Evolutionary conservation across 768 basidiomycete species (phyloP).

Genomic region (Dacryopinax primogenitus): DNA sequence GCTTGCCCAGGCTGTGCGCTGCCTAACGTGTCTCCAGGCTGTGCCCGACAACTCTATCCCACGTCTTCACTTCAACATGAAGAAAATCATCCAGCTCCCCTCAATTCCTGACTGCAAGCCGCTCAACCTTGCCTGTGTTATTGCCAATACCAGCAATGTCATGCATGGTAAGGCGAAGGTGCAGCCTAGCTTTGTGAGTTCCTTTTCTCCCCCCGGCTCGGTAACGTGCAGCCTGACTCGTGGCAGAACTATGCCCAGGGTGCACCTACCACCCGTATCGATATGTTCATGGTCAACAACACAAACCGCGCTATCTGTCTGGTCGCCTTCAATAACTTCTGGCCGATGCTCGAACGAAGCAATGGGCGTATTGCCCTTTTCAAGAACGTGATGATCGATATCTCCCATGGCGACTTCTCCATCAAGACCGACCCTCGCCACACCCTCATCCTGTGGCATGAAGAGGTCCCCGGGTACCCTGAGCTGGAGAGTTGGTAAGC

Average conservation of each 20-base stretch:
- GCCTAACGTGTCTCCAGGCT: neutral
- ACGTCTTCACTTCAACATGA: neutral
- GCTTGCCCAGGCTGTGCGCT: neutral
- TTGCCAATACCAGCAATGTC: neutral
- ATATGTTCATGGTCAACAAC: neutral
- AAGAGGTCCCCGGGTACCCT: neutral
- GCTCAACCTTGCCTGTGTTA: neutral
- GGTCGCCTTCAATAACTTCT: neutral
- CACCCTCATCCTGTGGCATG: neutral
- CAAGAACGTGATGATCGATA: neutral
- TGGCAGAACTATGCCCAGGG: neutral
- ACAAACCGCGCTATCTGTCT: neutral
- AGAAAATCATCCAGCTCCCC: neutral
- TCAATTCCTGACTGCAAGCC: neutral
- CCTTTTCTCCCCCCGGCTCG: neutral
- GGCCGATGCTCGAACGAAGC: neutral
- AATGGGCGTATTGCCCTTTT: neutral
- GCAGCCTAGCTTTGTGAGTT: neutral
- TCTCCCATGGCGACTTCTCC: neutral
- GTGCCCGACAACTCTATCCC: neutral
- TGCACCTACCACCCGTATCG: neutral
- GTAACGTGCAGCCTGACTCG: neutral
- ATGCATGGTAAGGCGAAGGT: neutral
- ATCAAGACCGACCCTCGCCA: neutral
- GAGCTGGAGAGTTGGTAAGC: neutral